A percentile compares a stretch with the other conserved stretches of the same genome.
phyloP scores from a whole-genome alignment of 257 asterid species.

The Solanum tarapatanum region DNA sequence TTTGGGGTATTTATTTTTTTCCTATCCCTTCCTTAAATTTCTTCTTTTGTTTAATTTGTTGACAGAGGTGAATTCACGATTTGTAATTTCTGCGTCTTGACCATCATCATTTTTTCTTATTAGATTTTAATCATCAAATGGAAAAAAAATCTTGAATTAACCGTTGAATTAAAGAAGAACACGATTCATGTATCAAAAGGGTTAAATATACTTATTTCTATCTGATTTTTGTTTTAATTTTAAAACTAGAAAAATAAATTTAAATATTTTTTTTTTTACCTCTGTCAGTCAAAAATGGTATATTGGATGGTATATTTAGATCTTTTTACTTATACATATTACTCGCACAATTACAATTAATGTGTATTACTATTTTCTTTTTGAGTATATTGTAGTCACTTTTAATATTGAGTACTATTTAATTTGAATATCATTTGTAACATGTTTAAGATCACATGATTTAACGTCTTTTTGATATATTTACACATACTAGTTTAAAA shows the following conservation, averaged over 20 bases:
- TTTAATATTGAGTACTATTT: too few relatives aligned
- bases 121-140: neutral
- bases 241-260: neutral
- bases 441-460: too few relatives aligned
- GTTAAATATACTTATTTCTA: neutral
- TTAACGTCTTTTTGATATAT: too few relatives aligned
- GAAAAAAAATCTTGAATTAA: neutral
- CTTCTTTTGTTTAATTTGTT: neutral
- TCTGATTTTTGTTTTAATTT: neutral
- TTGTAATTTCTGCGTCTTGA: neutral
- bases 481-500: too few relatives aligned
- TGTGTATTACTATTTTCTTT: too few relatives aligned
- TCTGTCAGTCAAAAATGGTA: too few relatives aligned
- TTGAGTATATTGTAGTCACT: too few relatives aligned
- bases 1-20: conserved; percentile 6
- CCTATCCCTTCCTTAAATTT: neutral
- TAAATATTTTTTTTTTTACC: too few relatives aligned
- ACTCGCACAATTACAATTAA: too few relatives aligned
- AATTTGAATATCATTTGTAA: too few relatives aligned
- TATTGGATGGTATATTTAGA: too few relatives aligned
- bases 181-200: neutral
- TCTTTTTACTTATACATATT: too few relatives aligned
- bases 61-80: neutral
- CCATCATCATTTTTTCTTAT: neutral
- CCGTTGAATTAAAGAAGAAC: neutral